Conservation (phyloP, 225 moss, liverwort and hornwort genomes). For the Lunularia cruciata region DNA sequence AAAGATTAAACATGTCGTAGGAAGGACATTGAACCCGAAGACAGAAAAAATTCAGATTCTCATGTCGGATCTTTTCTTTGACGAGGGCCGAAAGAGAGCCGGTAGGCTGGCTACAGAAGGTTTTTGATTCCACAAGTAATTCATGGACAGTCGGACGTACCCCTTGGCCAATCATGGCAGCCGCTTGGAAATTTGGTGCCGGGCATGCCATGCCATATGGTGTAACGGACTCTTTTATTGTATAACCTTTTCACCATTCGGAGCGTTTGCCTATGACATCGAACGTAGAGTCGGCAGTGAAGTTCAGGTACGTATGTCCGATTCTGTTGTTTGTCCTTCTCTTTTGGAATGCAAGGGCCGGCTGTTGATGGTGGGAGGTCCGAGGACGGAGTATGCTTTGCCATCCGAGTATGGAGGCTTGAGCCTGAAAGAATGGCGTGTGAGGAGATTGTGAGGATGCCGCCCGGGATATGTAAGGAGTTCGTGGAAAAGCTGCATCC, state of each 20-base stretch:
- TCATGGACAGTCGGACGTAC: slow-evolving; percentile 63
- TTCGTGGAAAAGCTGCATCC: slow-evolving; percentile 74
- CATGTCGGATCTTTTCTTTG: slow-evolving; percentile 67
- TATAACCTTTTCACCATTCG: slow-evolving; percentile 73
- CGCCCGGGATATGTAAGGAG: slow-evolving; percentile 56
- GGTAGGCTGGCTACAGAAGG: slow-evolving; percentile 58
- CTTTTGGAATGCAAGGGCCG: slow-evolving; percentile 66
- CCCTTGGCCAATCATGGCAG: slow-evolving; percentile 82
- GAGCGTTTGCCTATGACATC: slow-evolving; percentile 67
- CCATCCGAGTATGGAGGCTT: slow-evolving; percentile 78
- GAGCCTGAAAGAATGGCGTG: slow-evolving; percentile 60
- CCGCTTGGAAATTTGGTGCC: slow-evolving; percentile 76
- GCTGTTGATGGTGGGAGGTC: slow-evolving; percentile 75
- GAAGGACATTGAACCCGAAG: slow-evolving; percentile 58
- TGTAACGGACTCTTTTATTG: slow-evolving; percentile 66
- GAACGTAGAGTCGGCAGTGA: slow-evolving; percentile 55
- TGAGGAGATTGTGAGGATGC: slow-evolving; percentile 76
- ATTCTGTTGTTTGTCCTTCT: slow-evolving; percentile 70
- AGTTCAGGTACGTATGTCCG: slow-evolving; percentile 66
- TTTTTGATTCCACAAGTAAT: slow-evolving; percentile 56
- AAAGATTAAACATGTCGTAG: slow-evolving; percentile 79
- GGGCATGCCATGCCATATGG: slow-evolving; percentile 73
- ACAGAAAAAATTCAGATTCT: slow-evolving; percentile 61
- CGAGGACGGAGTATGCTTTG: slow-evolving; percentile 62
- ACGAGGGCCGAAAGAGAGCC: slow-evolving; percentile 65